These are phyloP conservation scores for Cicer arietinum DNA, from an alignment of 306 rosid genomes.

Conservation along the genomic window DNA sequence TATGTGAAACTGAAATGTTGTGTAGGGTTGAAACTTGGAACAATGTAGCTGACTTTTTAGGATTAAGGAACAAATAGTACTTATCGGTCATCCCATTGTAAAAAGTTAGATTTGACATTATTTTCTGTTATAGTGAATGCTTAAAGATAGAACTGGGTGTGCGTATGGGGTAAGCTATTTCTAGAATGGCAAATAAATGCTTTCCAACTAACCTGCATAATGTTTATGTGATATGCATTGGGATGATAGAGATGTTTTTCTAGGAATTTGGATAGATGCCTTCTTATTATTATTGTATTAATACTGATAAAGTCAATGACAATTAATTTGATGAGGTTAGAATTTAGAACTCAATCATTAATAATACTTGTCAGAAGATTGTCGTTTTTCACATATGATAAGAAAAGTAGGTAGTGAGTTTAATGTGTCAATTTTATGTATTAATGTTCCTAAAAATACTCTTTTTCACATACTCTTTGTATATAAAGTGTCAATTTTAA, in stretches of 20 bases:
- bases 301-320: background rate
- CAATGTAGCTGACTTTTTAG: background rate
- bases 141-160: conserved; percentile 29
- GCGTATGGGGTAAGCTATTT: background rate
- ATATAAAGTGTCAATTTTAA: background rate
- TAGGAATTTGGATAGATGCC: conserved; percentile 20
- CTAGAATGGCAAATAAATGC: conserved; percentile 26
- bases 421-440: too few species aligned
- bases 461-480: too few species aligned
- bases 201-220: conserved; percentile 25
- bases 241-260: conserved; percentile 12
- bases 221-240: conserved; percentile 21
- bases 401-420: too few species aligned
- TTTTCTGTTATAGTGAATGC: conserved; percentile 23
- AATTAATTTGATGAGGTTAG: background rate
- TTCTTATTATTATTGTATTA: conserved; percentile 12
- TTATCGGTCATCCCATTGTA: background rate
- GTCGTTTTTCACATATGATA: background rate
- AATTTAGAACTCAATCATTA: background rate
- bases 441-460: too few species aligned
- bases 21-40: conserved; percentile 28
- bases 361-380: conserved; percentile 4
- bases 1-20: conserved; percentile 30
- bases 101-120: background rate
- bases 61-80: conserved; percentile 14